Base-by-base conservation (phyloP, 202 grass and related monocot species). In the Setaria italica region DNA sequence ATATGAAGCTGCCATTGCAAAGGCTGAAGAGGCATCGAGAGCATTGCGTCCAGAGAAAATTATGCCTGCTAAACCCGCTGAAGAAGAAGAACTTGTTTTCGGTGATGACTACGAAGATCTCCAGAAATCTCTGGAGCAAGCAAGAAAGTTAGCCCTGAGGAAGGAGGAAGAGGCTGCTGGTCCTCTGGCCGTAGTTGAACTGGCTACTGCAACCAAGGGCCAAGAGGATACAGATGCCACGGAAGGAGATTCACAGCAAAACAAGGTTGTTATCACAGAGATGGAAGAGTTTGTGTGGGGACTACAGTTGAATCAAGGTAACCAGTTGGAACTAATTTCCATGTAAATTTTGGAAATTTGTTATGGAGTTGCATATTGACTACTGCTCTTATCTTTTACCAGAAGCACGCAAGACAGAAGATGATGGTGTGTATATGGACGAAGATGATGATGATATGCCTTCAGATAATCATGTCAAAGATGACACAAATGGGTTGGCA, bases 61-160 rank as follows among this genome's bases (percentile, higher is more conserved):
- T 62, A 80, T 64, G 63, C 75, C 41, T 17, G 32, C 79, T 59
- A 91, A 81, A 81, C 59, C 62, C 12, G 59, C 48, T 30, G 84
- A 95, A 84, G 93, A 87, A 34, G 87, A 95, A 77, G 70, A 87
- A 29, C 79, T 94, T 42, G 91, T 99, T 73, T 94, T 95, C 82
- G 93, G 96, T 87, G 96, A 94, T 2, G 96, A 99, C 83, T 99
- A 92, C 20, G 93, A 99, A 76, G 93, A 96, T 89, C 79, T 99
- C 20, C 91, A 94, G 58, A 91, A 73, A 80, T 95, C 91, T 81
- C 84, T 99, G 43, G 91, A 88, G 75, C 96, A 99, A 85, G 84
- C 91, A 88, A 99, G 96, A 90, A 99, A 92, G 70, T 77, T 94
- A 59, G 83, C 90, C 70, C 68, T 94, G 17, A 94, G 79, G 80